A percentile compares a stretch with the other conserved stretches of the same genome.
phyloP scores from a whole-genome alignment of 352 stramenopile species.

The Phytophthora cajani region DNA sequence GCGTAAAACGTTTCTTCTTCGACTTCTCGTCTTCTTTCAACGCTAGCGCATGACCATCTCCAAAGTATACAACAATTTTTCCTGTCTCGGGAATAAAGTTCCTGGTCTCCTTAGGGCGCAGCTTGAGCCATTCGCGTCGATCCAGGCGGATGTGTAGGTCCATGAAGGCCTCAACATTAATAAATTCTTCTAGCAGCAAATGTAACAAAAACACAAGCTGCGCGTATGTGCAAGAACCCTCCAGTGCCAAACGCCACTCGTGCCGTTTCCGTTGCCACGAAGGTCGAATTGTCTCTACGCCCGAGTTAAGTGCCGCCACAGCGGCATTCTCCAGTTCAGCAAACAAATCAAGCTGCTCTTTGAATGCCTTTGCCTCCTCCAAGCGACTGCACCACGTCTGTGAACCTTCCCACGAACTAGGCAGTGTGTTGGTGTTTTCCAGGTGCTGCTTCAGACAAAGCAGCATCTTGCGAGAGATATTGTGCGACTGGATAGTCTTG shows the following conservation, averaged over 20 bases:
- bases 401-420: constrained; percentile 52
- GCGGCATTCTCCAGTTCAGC: constrained; percentile 66
- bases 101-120: constrained; percentile 69
- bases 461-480: constrained; percentile 68
- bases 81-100: constrained; percentile 84
- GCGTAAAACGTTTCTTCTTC: constrained; percentile 78
- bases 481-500: constrained; percentile 47
- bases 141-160: constrained; percentile 76
- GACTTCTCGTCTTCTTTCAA: constrained; percentile 81
- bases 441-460: constrained; percentile 67
- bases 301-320: constrained; percentile 42
- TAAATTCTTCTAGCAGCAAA: constrained; percentile 76
- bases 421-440: constrained; percentile 56
- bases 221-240: constrained; percentile 70
- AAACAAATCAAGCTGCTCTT: constrained; percentile 54
- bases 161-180: constrained; percentile 83
- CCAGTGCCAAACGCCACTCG: constrained; percentile 72
- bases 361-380: constrained; percentile 37
- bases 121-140: constrained; percentile 79
- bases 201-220: constrained; percentile 79
- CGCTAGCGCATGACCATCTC: constrained; percentile 76
- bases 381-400: constrained; percentile 54
- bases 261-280: constrained; percentile 82
- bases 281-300: constrained; percentile 62
- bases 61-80: constrained; percentile 78